A percentile compares a stretch with the other conserved stretches of the same genome.
Conservation (phyloP, 2,329 filamentous ascomycete species). For the Aspergillus ibericus region DNA sequence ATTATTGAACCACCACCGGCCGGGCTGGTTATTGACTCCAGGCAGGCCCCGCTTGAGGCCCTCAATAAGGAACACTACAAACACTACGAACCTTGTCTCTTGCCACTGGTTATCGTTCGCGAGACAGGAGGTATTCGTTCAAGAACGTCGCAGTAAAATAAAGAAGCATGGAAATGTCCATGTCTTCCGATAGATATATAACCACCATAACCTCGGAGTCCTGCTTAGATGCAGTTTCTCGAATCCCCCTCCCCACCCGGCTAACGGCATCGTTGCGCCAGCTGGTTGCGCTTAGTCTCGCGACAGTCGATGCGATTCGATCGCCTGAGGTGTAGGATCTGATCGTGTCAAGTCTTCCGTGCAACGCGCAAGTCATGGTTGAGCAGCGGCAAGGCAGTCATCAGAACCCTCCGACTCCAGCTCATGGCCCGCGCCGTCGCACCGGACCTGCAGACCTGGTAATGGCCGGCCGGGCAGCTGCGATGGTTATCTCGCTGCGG, state of each 20-base stretch:
- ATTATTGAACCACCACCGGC: slow-evolving; percentile 1
- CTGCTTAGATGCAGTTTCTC: slow-evolving; percentile 11
- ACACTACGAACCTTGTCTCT: background rate
- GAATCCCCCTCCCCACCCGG: slow-evolving; percentile 13
- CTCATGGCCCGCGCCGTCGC: slow-evolving; percentile 6
- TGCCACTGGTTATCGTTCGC: background rate
- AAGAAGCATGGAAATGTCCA: background rate
- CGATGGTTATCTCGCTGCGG: background rate
- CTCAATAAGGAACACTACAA: background rate
- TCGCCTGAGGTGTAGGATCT: background rate
- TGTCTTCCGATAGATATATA: background rate
- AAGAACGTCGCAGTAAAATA: background rate
- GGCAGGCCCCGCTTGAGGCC: background rate
- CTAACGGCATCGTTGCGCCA: slow-evolving; percentile 22
- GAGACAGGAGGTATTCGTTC: background rate
- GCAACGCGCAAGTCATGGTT: background rate
- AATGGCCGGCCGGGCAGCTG: slow-evolving; percentile 5
- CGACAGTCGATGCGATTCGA: background rate
- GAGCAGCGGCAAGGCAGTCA: background rate
- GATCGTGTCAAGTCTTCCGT: background rate
- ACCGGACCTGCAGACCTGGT: slow-evolving; percentile 14
- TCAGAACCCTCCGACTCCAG: background rate
- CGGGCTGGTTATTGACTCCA: slow-evolving; percentile 5
- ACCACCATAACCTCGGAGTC: background rate
- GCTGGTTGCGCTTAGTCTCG: slow-evolving; percentile 6